Base-by-base conservation (phyloP, 495 filamentous ascomycete species). In the Hypoxylon intermedium region DNA sequence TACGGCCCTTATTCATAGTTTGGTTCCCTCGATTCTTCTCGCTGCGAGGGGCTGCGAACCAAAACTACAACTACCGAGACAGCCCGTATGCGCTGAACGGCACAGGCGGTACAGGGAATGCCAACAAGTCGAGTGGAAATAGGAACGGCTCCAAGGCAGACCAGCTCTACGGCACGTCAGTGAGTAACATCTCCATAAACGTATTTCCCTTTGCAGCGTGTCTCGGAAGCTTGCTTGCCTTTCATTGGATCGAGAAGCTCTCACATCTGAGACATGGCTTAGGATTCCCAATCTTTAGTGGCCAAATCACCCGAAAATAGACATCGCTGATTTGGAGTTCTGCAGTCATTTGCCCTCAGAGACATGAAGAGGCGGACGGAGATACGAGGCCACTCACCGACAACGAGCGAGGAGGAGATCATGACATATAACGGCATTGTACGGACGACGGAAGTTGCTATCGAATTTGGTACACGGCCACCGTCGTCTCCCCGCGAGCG, bases 361-460 rank as follows among this genome's bases (percentile, higher is more conserved):
- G 65, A 45, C 28, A 68, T 60, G 61, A 65, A 54, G 67, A 68
- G 40, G 23, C 66, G 34, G 44, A 69, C 67, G n/a, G 70, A 76
- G 54, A 71, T 77, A 47, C 61, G 73, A 41, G 70, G 74, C 48
- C 69, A 70, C 31, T 72, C 65, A 1, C 75, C 74, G 9, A 66
- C 71, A 0, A 51, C 58, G 1, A 78, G 76, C 65, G 75, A 78
- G 44, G 77, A 79, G 60, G 72, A 75, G 50, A 60, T 72, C 21
- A 78, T 78, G 75, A 78, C 75, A 5, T 74, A 57, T 50, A 72
- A 78, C 37, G 75, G 74, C n/a, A 73, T 78, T 46, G 65, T 79
- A 50, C 67, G 73, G 18, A 71, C 72, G 28, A 77, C 67, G 33
- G 73, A 80, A 26, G 72, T 78, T 54, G 9, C 60, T 41, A 48